Evolutionary conservation across 768 basidiomycete species (phyloP).

Genomic region (Trichaptum fuscoviolaceum): DNA sequence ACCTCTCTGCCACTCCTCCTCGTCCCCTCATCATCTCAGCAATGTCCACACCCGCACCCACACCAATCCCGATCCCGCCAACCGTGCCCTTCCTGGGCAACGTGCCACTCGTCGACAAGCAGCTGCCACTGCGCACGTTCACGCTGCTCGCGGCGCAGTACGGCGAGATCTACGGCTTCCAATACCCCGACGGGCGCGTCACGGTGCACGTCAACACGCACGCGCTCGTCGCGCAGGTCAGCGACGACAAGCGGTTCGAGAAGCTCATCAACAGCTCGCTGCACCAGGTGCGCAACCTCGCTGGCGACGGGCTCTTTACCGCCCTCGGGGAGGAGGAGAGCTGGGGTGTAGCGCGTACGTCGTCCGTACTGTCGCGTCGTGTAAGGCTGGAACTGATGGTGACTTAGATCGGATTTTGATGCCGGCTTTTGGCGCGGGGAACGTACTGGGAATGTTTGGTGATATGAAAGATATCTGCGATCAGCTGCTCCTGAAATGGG

Average conservation of each 20-base stretch:
- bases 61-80: conserved; percentile 38
- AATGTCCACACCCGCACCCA: conserved; percentile 9
- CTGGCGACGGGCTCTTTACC: conserved; percentile 39
- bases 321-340: conserved; percentile 38
- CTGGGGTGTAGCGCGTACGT: conserved; percentile 42
- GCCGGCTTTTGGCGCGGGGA: conserved; percentile 37
- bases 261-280: conserved; percentile 33
- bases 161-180: conserved; percentile 37
- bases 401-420: conserved; percentile 33
- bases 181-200: conserved; percentile 25
- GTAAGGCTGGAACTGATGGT: conserved; percentile 8
- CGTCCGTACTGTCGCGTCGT: not conserved
- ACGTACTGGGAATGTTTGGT: conserved; percentile 41
- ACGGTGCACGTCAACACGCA: conserved; percentile 28
- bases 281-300: conserved; percentile 29
- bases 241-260: conserved; percentile 37
- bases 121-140: conserved; percentile 32
- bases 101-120: conserved; percentile 25
- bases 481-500: conserved; percentile 41
- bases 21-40: not conserved
- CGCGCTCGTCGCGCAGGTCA: conserved; percentile 35
- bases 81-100: conserved; percentile 39
- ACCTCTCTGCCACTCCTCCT: not conserved
- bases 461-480: conserved; percentile 41
- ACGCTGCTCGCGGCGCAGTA: conserved; percentile 33